Base-by-base conservation (phyloP, 345 rosid species). In the Sonneratia caseolaris region DNA sequence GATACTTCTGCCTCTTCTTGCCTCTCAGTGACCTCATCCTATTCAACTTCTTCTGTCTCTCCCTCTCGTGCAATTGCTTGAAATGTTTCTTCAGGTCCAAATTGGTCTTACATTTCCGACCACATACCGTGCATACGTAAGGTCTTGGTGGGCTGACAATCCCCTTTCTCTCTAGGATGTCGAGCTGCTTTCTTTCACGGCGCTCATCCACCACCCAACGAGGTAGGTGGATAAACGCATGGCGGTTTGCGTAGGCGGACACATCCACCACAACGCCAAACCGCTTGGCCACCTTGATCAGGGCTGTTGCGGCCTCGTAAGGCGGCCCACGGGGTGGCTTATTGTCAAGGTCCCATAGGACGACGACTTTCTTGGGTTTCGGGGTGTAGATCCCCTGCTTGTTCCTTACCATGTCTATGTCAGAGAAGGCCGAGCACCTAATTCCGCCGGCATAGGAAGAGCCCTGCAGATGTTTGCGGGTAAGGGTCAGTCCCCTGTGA, bases 281-380 rank as follows among this genome's bases (percentile, higher is more conserved):
- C 7, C 70, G 79, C 80, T 82, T 78, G 3, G 96, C 97, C 11
- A 89, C 76, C 35, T 72, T 72, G 22, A 87, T 84, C 61, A 94
- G 84, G 5, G 86, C 87, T 42, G 80, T 62, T 0, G 96, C 98
- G 0, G 97, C 96, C 15, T 80, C 81, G 74, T 82, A 94, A 0
- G 97, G 98, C 42, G 87, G 89, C 10, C 96, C 96, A 0, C 91
- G 86, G 0, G 96, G 97, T 9, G 97, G 98, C 73, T 94, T 94
- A 86, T 94, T 94, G 78, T 94, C 98, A 53, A 94, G 90, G 87
- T 94, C 96, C 98, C 97, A 91, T 9, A 89, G 82, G 68, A 94
- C 93, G 0, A 91, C 91, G 12, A 94, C 97, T 71, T 85, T 90
- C 78, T 80, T 81, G 78, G 79, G 76, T 72, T 80, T 87, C 43